Percentiles rank a stretch among this genome's conserved stretches.
phyloP scores from a whole-genome alignment of 2,329 filamentous ascomycete genomes.

The Aquanectria penicillioides region DNA sequence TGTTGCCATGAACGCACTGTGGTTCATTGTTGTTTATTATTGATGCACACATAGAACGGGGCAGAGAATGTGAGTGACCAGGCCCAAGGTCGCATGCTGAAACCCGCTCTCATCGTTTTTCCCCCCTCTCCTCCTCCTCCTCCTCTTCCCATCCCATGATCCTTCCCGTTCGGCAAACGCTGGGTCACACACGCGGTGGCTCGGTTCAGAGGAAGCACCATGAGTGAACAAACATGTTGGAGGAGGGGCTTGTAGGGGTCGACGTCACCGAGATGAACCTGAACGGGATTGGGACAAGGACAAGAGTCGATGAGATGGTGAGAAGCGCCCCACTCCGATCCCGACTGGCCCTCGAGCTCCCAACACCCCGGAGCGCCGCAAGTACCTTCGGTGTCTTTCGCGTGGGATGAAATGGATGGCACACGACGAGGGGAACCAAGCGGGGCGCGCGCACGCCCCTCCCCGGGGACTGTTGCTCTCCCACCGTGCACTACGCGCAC shows the following conservation, averaged over 20 bases:
- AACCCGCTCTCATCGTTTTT: too few species aligned
- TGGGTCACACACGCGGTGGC: not conserved
- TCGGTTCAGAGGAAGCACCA: slow-evolving; percentile 11
- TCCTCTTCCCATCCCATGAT: too few species aligned
- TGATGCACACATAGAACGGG: too few species aligned
- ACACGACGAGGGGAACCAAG: too few species aligned
- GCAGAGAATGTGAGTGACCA: too few species aligned
- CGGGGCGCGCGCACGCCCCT: slow-evolving; percentile 4
- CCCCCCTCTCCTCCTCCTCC: too few species aligned
- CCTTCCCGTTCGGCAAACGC: too few species aligned
- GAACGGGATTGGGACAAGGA: not conserved
- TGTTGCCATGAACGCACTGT: too few species aligned
- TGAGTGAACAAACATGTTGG: not conserved
- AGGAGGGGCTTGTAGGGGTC: not conserved
- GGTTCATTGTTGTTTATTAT: too few species aligned
- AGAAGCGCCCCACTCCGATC: slow-evolving; percentile 17
- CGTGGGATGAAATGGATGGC: too few species aligned
- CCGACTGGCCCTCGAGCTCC: slow-evolving; percentile 34
- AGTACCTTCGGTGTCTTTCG: too few species aligned
- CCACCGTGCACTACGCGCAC: slow-evolving; percentile 3
- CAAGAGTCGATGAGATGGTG: slow-evolving; percentile 18
- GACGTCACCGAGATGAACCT: slow-evolving; percentile 14
- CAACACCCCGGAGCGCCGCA: slow-evolving; percentile 32
- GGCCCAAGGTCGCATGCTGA: too few species aligned
- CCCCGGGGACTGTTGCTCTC: slow-evolving; percentile 7